Evolutionary conservation across 2,329 filamentous ascomycete species (phyloP), one percentile per base, ranked within the genome.

Genomic region (Cercospora zeina): DNA sequence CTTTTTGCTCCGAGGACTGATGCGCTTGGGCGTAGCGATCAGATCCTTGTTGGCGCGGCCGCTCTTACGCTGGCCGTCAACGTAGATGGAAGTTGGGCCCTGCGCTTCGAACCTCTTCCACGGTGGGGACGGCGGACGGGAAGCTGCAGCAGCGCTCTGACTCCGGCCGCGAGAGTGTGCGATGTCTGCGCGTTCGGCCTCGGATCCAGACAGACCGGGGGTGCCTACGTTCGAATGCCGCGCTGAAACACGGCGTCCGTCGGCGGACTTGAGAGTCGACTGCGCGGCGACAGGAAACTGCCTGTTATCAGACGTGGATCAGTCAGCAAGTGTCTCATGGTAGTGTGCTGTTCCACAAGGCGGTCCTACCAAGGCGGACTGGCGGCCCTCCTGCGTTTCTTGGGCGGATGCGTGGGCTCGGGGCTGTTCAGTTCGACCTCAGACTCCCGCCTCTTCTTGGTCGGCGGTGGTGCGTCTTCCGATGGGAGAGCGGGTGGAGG

Each of bases 81-180:
- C 80, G 50, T 89, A 84, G 74, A 96, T 93, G 0, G 90, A 89
- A 3, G 93, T 95, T 21, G 95, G 95, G 0, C 95, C 95, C 30
- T 96, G 90, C 42, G 89, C 91, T 62, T 84, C 84, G 65, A 90
- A 84, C 72, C 87, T 90, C 80, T 95, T 97, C 95, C 95, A 99
- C 21, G 95, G 95, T 67, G 95, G 95, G 66, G 93, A 97, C 63
- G 83, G 82, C 58, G 80, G 78, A 77, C 80, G 76, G 65, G 80
- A 74, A 62, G 76, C 66, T 59, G 70, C 67, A 4, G 62, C 60
- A 10, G 65, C 61, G 21, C 67, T 65, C 51, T 68, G 66, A 54
- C 70, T 71, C 6, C 67, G 64, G 11, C 42, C 61, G 19, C 68
- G 62, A 45, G 56, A 37, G 21, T 45, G 42, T 51, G 42, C 31